Percentiles rank a stretch among this genome's conserved stretches.
Conservation (phyloP, 1,284 basidiomycete genomes). For the Hymenochaete sp. region DNA sequence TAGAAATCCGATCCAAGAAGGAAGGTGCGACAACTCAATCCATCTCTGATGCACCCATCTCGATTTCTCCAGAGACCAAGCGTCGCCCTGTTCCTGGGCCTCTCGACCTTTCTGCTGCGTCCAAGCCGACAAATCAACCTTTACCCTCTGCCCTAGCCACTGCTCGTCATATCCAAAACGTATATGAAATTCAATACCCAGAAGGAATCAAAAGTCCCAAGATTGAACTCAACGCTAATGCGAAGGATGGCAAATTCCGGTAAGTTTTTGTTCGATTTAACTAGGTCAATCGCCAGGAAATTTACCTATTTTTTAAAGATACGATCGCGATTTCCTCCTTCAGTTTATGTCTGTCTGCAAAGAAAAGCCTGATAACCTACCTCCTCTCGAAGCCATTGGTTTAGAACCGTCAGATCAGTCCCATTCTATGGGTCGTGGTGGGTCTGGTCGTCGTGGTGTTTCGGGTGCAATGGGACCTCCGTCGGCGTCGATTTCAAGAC, state of each 20-base stretch:
- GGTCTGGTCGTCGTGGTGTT: slow-evolving; percentile 50
- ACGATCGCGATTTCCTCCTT: slow-evolving; percentile 94
- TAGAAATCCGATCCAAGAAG: slow-evolving; percentile 17
- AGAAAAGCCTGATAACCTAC: slow-evolving; percentile 88
- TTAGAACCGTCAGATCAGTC: slow-evolving; percentile 68
- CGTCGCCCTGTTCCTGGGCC: slow-evolving; percentile 46
- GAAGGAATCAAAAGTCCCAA: slow-evolving; percentile 77
- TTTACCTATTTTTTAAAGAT: slow-evolving; percentile 39
- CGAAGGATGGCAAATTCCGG: slow-evolving; percentile 87
- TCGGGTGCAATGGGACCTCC: slow-evolving; percentile 33
- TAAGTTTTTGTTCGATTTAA: slow-evolving; percentile 25
- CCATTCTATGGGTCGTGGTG: slow-evolving; percentile 47
- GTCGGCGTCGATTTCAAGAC: slow-evolving; percentile 31
- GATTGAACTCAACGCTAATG: slow-evolving; percentile 78
- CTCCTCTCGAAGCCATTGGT: slow-evolving; percentile 86
- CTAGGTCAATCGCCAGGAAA: not conserved
- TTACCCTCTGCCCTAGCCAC: slow-evolving; percentile 63
- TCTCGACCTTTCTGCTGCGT: slow-evolving; percentile 54
- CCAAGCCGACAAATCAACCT: slow-evolving; percentile 36
- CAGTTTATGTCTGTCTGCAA: slow-evolving; percentile 96
- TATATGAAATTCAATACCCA: slow-evolving; percentile 77
- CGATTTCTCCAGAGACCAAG: slow-evolving; percentile 29
- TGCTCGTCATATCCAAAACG: slow-evolving; percentile 77
- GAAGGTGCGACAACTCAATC: slow-evolving; percentile 21
- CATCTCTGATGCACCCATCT: slow-evolving; percentile 26